Base-by-base conservation (phyloP, 169 alveolate genomes). In the Besnoitia besnoiti region DNA sequence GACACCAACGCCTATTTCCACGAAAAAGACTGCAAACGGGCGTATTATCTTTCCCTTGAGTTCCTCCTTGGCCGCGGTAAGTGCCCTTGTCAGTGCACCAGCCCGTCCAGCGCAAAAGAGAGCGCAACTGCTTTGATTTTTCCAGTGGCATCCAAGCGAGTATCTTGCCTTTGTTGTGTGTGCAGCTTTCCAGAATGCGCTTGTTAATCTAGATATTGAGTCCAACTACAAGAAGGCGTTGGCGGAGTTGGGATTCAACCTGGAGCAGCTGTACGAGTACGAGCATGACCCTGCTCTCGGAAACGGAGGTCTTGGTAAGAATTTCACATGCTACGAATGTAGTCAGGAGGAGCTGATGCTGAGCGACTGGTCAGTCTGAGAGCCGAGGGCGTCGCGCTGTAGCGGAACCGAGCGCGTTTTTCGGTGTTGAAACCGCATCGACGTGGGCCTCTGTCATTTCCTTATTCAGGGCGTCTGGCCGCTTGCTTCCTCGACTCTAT, bases 281-380 rank as follows among this genome's bases (percentile, higher is more conserved):
- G 99, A 98, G 95, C 98, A 96, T 76, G 99, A 98, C 93, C 99
- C 99, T 37, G 99, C 99, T 19, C 97, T 98, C 49, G 99, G 99
- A 55, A 98, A 98, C 93, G 99, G 99, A 42, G 99, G 99, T n/a
- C 95, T 98, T 33, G 99, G 94, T 92, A 40, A 33, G 85, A 16
- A 67, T 73, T 42, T 0, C 5, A 2, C 75, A 12, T 85, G 67
- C 50, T 21, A 12, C 42, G 46, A 30, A 30, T 55, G 35, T 55
- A 33, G 67, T 51, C 67, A 51, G 24, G 67, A 51, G 67, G n/a
- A 51, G n/a, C 67, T 24, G 67, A 24, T 51, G 14, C n/a, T 51
- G 24, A 16, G 14, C 67, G n/a, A 16, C n/a, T n/a, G n/a, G n/a
- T n/a, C n/a, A n/a, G n/a, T n/a, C n/a, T n/a, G n/a, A n/a, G 12